Base-by-base conservation (phyloP, 106 monocot species). In the Amphibolis antarctica region DNA sequence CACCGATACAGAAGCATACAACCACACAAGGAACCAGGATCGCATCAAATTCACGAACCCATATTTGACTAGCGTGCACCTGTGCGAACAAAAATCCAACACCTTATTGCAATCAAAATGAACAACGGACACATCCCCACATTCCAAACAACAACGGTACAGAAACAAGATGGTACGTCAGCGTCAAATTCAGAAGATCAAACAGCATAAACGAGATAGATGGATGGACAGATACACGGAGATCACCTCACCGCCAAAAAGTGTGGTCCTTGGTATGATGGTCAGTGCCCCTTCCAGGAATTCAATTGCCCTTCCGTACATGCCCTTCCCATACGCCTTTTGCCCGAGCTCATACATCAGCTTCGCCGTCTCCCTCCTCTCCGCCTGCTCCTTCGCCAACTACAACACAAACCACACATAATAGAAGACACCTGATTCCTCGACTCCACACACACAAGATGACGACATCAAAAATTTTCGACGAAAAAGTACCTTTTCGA, bases 311-410 rank as follows among this genome's bases (percentile, higher is more conserved):
- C 80, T 65, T 13, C 73, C 64, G 70, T 96, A 96, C 86, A 85
- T 90, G 14, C 96, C 90, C 54, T 76, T 90, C 13, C 83, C 89
- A 36, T 96, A 96, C 10, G 89, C 86, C 72, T 80, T 96, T 69
- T 90, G 79, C 48, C 96, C 96, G 52, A 96, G 47, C 64, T 96
- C 96, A 71, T 90, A 96, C 96, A 96, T 96, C 67, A 90, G 76
- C 46, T 80, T 82, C 0, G 86, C 96, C 12, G 82, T 96, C 62
- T 69, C 73, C 78, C 96, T 77, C 65, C 90, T 48, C 55, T 96
- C 90, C 1, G 86, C 86, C 70, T 90, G 90, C 72, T 96, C 96
- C 70, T 79, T 90, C 1, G 90, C 96, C 74, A 96, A 72, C 94
- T 96, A 49, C 19, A 30, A 22, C 22, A 55, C 0, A 59, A 11